phyloP scores from a whole-genome alignment of 345 rosid species.

The Nasturtium officinale region DNA sequence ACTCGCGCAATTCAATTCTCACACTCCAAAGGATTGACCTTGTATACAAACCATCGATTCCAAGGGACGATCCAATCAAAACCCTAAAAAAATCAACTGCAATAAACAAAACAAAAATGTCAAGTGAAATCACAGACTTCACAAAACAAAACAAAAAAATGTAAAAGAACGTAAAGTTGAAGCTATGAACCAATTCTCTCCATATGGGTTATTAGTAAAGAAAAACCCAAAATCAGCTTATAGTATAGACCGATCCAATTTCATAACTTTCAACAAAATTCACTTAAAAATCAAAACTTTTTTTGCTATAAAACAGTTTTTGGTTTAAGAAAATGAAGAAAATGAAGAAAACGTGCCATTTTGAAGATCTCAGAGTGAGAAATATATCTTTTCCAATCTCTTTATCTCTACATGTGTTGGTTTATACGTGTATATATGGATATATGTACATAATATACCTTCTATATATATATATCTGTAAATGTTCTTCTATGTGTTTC shows the following conservation, averaged over 20 bases:
- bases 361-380: constrained; percentile 22
- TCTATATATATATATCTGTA: constrained; percentile 19
- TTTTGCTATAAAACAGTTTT: neutral
- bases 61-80: constrained; percentile 48
- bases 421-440: neutral
- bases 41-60: constrained; percentile 33
- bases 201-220: neutral
- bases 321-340: neutral
- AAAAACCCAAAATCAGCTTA: constrained; percentile 11
- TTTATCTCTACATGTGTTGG: constrained; percentile 22
- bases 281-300: constrained; percentile 6
- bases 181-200: constrained; percentile 23
- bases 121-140: constrained; percentile 28
- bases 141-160: neutral
- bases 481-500: constrained; percentile 24
- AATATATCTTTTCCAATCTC: constrained; percentile 2
- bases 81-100: constrained; percentile 43
- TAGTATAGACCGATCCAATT: constrained; percentile 21
- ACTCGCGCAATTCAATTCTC: constrained; percentile 31
- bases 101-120: constrained; percentile 29
- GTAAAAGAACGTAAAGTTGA: constrained; percentile 3
- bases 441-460: constrained; percentile 21
- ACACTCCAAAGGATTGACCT: constrained; percentile 40
- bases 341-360: constrained; percentile 12
- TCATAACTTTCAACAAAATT: constrained; percentile 13